A percentile compares a stretch with the other conserved stretches of the same genome.
These are phyloP conservation scores for Penicillium dipodomyicola DNA, from an alignment of 495 filamentous ascomycete species.

Conservation along the genomic window DNA sequence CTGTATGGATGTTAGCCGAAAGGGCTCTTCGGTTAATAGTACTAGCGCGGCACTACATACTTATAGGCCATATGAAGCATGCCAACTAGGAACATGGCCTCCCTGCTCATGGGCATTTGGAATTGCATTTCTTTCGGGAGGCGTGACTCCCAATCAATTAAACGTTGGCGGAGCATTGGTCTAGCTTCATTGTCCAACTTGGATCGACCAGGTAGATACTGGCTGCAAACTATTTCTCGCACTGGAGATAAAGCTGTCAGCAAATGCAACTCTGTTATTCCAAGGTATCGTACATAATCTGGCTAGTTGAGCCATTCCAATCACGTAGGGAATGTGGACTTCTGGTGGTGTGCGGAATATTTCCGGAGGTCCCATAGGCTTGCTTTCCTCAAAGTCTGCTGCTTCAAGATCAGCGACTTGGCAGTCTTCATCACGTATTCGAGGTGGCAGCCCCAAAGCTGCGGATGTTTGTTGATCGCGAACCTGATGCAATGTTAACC, in stretches of 20 bases:
- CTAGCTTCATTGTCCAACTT: conserved; percentile 29
- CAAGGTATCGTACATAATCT: conserved; percentile 32
- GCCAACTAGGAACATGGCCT: conserved; percentile 38
- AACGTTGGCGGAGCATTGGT: conserved; percentile 28
- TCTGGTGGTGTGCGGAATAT: conserved; percentile 31
- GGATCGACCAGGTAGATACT: conserved; percentile 39
- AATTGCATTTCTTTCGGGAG: conserved; percentile 37
- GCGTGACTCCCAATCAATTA: conserved; percentile 37
- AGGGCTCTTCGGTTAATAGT: no score
- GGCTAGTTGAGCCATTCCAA: conserved; percentile 44
- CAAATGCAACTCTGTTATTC: not conserved
- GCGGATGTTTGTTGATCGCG: conserved; percentile 44
- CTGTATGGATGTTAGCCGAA: conserved; percentile 15
- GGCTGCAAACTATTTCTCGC: conserved; percentile 39
- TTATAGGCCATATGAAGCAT: conserved; percentile 48
- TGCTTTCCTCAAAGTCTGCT: conserved; percentile 37
- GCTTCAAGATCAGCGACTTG: conserved; percentile 41
- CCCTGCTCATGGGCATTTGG: conserved; percentile 22
- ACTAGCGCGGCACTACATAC: conserved; percentile 20
- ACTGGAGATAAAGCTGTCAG: conserved; percentile 25
- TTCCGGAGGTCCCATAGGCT: conserved; percentile 23
- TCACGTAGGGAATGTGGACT: conserved; percentile 38
- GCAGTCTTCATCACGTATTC: conserved; percentile 49
- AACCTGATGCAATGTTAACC: conserved; percentile 21
- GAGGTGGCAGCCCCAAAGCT: conserved; percentile 37